These are phyloP conservation scores for Aspergillus indologenus DNA, from an alignment of 495 filamentous ascomycete species.

Conservation along the genomic window DNA sequence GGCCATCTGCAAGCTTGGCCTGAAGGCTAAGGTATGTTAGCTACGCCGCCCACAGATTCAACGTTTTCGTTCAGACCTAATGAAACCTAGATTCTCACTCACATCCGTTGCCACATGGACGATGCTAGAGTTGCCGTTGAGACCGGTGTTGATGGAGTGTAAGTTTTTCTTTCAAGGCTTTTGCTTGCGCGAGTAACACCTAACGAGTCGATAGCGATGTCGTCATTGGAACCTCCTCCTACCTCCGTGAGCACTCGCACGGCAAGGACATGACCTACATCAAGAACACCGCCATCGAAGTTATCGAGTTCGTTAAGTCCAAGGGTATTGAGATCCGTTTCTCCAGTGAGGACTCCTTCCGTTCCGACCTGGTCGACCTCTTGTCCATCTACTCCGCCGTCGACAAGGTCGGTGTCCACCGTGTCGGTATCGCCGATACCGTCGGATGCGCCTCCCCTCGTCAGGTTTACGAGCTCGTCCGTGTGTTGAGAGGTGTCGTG, in stretches of 20 bases:
- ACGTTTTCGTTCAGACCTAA: conserved; percentile 17
- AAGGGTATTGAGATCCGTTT: conserved; percentile 81
- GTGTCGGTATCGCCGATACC: conserved; percentile 82
- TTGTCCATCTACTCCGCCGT: conserved; percentile 74
- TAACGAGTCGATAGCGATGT: conserved; percentile 59
- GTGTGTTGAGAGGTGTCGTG: conserved; percentile 50
- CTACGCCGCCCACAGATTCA: neutral
- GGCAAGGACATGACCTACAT: conserved; percentile 95
- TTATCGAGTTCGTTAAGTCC: conserved; percentile 91
- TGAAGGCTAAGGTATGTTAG: conserved; percentile 66
- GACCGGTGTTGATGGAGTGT: conserved; percentile 73
- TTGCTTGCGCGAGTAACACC: neutral
- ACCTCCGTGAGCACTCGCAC: conserved; percentile 87
- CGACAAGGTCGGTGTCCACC: conserved; percentile 76
- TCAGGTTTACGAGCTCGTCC: conserved; percentile 86
- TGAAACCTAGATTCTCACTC: conserved; percentile 60
- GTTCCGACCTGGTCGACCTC: conserved; percentile 75
- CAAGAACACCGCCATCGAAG: conserved; percentile 85
- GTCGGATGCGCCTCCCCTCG: conserved; percentile 75
- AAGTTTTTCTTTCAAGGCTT: conserved; percentile 25
- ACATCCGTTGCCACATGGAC: conserved; percentile 92
- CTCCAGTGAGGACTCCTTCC: conserved; percentile 80
- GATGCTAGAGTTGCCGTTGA: conserved; percentile 87
- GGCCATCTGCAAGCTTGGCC: conserved; percentile 86
- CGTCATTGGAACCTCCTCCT: conserved; percentile 90